A percentile compares a stretch with the other conserved stretches of the same genome.
These are phyloP conservation scores for Beverwykella pulmonaria DNA, from an alignment of 495 filamentous ascomycete species.

Conservation along the genomic window DNA sequence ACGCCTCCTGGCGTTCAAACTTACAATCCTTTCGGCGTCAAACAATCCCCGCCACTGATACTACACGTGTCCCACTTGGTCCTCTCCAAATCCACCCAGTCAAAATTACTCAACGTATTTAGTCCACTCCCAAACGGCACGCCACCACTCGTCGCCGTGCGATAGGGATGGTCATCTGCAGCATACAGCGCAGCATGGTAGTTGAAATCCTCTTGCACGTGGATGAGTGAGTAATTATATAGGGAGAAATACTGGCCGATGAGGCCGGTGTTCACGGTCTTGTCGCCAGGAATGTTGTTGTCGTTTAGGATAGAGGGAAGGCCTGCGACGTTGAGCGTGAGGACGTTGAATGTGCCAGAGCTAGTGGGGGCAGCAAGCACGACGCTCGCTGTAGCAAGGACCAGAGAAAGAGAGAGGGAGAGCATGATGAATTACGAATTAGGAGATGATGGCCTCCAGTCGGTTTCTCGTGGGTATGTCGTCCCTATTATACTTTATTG, in stretches of 20 bases:
- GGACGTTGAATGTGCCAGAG: slow-evolving; percentile 25
- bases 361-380: slow-evolving; percentile 11
- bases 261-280: slow-evolving; percentile 52
- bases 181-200: slow-evolving; percentile 63
- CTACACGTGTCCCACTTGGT: slow-evolving; percentile 60
- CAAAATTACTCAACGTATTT: slow-evolving; percentile 61
- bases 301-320: slow-evolving; percentile 48
- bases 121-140: slow-evolving; percentile 63
- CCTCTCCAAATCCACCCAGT: slow-evolving; percentile 59
- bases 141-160: slow-evolving; percentile 63
- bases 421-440: slow-evolving; percentile 16
- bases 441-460: background rate
- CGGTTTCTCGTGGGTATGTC: background rate
- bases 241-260: slow-evolving; percentile 55
- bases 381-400: background rate
- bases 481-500: background rate
- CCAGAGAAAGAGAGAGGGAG: background rate
- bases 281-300: slow-evolving; percentile 59
- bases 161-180: slow-evolving; percentile 58
- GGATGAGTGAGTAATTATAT: slow-evolving; percentile 60
- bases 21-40: slow-evolving; percentile 63
- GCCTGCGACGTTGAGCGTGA: slow-evolving; percentile 59
- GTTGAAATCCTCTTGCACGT: slow-evolving; percentile 70
- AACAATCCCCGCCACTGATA: slow-evolving; percentile 57
- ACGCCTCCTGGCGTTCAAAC: background rate